Percentiles rank a stretch among this genome's conserved stretches.
Conservation (phyloP, 1,284 basidiomycete species). For the Trametes polyzona region DNA sequence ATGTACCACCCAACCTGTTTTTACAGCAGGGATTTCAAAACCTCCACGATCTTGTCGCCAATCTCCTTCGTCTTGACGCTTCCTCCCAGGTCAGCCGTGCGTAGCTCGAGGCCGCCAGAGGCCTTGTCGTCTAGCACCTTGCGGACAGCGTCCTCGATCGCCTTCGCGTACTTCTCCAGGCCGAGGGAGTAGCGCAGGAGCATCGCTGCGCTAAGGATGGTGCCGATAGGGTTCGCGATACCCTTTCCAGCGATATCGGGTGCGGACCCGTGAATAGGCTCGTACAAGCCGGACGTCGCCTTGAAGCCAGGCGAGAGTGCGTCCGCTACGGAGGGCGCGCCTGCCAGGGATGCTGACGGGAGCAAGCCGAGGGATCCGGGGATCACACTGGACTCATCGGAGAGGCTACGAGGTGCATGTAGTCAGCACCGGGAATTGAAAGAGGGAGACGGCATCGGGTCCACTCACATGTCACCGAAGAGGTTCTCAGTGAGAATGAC, state of each 20-base stretch:
- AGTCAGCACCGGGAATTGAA: slow-evolving; percentile 3
- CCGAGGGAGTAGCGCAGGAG: slow-evolving; percentile 95
- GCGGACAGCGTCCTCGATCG: slow-evolving; percentile 88
- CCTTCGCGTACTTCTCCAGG: slow-evolving; percentile 79
- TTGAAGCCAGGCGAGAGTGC: slow-evolving; percentile 70
- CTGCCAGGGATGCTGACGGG: slow-evolving; percentile 94
- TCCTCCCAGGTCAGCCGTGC: slow-evolving; percentile 92
- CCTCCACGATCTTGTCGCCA: slow-evolving; percentile 84
- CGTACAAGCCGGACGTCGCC: slow-evolving; percentile 87
- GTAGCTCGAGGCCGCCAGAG: slow-evolving; percentile 77
- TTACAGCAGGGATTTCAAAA: slow-evolving; percentile 69
- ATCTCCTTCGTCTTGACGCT: slow-evolving; percentile 76
- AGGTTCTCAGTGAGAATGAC: slow-evolving; percentile 94
- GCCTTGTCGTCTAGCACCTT: slow-evolving; percentile 82
- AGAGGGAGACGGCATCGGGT: background rate
- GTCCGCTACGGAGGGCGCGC: slow-evolving; percentile 73
- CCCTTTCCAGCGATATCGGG: slow-evolving; percentile 96
- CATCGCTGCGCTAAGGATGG: slow-evolving; percentile 96
- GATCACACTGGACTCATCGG: slow-evolving; percentile 96
- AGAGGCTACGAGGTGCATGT: slow-evolving; percentile 62
- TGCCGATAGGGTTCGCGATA: slow-evolving; percentile 97
- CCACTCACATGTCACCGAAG: slow-evolving; percentile 95
- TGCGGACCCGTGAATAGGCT: slow-evolving; percentile 95
- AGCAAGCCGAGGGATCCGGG: slow-evolving; percentile 96
- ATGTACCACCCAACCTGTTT: background rate